phyloP scores from a whole-genome alignment of 225 moss, liverwort and hornwort species.

The Anthoceros angustus region DNA sequence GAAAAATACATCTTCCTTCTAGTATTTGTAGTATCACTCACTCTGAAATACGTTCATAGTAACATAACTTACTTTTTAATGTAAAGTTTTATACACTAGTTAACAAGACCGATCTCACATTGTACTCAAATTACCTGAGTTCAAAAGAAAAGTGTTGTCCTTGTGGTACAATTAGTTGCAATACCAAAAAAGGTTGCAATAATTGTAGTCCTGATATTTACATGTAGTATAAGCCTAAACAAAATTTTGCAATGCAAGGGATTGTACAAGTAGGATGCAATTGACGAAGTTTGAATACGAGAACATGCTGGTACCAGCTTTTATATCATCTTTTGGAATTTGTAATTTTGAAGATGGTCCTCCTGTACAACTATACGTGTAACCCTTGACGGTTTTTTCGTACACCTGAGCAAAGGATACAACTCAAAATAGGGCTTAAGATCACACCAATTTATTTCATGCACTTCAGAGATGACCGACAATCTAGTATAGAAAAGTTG shows the following conservation, averaged over 20 bases:
- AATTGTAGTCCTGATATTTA: conserved; percentile 43
- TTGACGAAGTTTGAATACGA: not conserved
- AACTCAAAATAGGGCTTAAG: not conserved
- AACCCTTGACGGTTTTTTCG: conserved; percentile 65
- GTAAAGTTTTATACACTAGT: not conserved
- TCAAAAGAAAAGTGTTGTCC: conserved; percentile 58
- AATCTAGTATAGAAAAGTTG: not conserved
- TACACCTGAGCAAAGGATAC: conserved; percentile 31
- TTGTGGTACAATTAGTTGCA: conserved; percentile 54
- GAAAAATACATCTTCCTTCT: conserved; percentile 89
- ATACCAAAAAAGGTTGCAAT: conserved; percentile 54
- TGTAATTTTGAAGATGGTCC: conserved; percentile 61
- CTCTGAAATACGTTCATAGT: conserved; percentile 14
- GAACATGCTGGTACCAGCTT: conserved; percentile 28
- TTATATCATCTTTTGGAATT: conserved; percentile 64
- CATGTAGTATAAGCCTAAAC: not conserved
- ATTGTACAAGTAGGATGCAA: not conserved
- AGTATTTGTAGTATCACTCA: conserved; percentile 48
- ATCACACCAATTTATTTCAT: not conserved
- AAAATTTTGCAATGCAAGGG: not conserved
- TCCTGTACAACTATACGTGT: conserved; percentile 38
- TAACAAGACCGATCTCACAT: not conserved
- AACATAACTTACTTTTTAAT: not conserved
- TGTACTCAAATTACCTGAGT: conserved; percentile 34
- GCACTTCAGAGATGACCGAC: not conserved